Evolutionary conservation across 768 basidiomycete species (phyloP), one percentile per base, ranked within the genome.

Genomic region (Pseudohyphozyma bogoriensis): DNA sequence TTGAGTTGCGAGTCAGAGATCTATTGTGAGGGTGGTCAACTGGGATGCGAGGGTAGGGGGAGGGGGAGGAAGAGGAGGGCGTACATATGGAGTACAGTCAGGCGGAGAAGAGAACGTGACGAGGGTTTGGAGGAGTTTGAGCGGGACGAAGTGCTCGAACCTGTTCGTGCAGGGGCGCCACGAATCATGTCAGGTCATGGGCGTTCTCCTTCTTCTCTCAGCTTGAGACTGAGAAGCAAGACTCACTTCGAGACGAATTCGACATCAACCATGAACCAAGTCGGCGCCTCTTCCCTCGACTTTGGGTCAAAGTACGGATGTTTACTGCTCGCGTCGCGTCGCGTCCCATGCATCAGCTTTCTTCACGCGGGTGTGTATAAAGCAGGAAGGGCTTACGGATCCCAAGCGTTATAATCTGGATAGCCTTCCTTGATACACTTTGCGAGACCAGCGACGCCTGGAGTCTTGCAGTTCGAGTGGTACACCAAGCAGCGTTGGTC

Each of bases 341-440:
- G 4, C 40, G 3, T 2, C n/a, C 16, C 10, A 20, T 15, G 2
- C 9, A 10, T n/a, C n/a, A n/a, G n/a, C n/a, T n/a, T n/a, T n/a
- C n/a, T n/a, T n/a, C n/a, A n/a, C n/a, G n/a, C n/a, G n/a, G n/a
- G n/a, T n/a, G n/a, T n/a, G n/a, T n/a, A n/a, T n/a, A 15, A 22
- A 18, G 16, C 13, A 22, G 12, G 47, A 2, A 8, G 1, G 7
- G 35, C 52, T 15, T 60, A 33, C 18, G 57, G 35, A 87, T 66
- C 61, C 61, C 58, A 66, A 1, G 65, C 65, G 52, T 76, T 74
- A 90, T 89, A 80, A 71, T 96, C 91, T 24, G 90, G 87, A 73
- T 93, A 92, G 9, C 89, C 87, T 71, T 86, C 85, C 72, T 82
- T 87, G 33, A 79, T 79, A 11, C 93, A 83, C 82, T 86, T 79